Evolutionary conservation across 1,284 basidiomycete species (phyloP), one percentile per base, ranked within the genome.

Genomic region (Leccinum angustisporum): DNA sequence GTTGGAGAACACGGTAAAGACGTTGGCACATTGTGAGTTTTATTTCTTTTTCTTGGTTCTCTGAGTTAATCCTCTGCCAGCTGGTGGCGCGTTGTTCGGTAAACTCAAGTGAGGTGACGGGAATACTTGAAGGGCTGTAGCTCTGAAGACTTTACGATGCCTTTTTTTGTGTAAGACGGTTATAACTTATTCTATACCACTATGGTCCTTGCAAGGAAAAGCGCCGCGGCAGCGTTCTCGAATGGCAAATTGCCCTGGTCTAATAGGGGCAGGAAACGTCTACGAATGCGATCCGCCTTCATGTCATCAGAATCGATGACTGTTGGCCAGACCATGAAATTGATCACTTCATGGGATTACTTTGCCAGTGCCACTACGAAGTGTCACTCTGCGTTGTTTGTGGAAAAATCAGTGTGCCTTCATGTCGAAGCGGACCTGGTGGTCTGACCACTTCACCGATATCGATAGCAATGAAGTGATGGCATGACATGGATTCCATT

Each of bases 1-100:
- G 33, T 14, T 77, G 56, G 73, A 75, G 11, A 59, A 72, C 34
- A 62, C 74, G 10, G 52, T 11, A 10, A 25, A 51, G 30, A 21
- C n/a, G 10, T 31, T 53, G 27, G 10, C 30, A 3, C n/a, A 31
- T 4, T 31, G 25, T 53, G 10, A 31, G 25, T n/a, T 18, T 14
- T 5, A 4, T 5, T 18, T 5, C 30, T 25, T 16, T 25, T 18
- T 11, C 10, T 18, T 21, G 6, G 18, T 21, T 48, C 5, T 46
- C 11, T 48, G 11, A 21, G 18, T 5, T 11, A 14, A 38, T 36
- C 38, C 16, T 40, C 40, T 40, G 40, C 2, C 25, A 71, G 67
- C 52, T 11, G 63, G 67, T n/a, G 61, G 61, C 16, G 27, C 60
- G 54, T 50, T 68, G 21, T 54, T 70, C 1, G 67, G 64, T 18